phyloP scores from a whole-genome alignment of 331 rosid genomes.

The Acacia concinna region DNA sequence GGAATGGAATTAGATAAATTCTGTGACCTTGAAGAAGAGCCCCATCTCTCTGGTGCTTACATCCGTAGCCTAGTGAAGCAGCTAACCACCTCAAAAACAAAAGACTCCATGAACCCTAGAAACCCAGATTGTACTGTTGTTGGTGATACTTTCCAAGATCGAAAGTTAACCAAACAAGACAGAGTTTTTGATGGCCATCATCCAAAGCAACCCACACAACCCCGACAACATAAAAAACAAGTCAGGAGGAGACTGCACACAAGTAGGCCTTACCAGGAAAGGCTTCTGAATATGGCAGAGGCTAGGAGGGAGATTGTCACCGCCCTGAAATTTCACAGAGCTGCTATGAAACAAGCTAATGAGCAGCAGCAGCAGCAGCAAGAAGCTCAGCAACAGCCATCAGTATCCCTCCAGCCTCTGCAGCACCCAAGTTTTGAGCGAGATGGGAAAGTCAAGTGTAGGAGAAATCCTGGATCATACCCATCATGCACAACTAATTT shows the following conservation, averaged over 20 bases:
- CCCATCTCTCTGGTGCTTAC: slow-evolving; percentile 66
- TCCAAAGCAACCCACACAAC: slow-evolving; percentile 35
- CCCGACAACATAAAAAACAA: slow-evolving; percentile 56
- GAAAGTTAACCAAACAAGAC: slow-evolving; percentile 28
- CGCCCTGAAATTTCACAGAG: slow-evolving; percentile 85
- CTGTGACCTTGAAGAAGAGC: slow-evolving; percentile 41
- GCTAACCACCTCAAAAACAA: slow-evolving; percentile 53
- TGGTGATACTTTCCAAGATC: neutral
- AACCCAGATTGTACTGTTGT: slow-evolving; percentile 20
- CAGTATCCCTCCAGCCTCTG: slow-evolving; percentile 27
- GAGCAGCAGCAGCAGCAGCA: slow-evolving; percentile 39
- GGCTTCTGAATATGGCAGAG: slow-evolving; percentile 85
- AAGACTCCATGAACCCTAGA: slow-evolving; percentile 42
- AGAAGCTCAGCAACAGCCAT: slow-evolving; percentile 27
- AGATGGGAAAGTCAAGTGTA: slow-evolving; percentile 45
- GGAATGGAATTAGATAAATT: slow-evolving; percentile 45
- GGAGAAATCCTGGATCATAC: slow-evolving; percentile 50
- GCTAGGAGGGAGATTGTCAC: slow-evolving; percentile 85
- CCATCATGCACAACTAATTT: slow-evolving; percentile 41
- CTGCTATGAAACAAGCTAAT: slow-evolving; percentile 63
- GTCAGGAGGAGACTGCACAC: slow-evolving; percentile 72
- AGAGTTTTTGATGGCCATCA: slow-evolving; percentile 31
- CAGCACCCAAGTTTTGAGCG: slow-evolving; percentile 39
- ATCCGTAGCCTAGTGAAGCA: slow-evolving; percentile 65
- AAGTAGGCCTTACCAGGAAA: slow-evolving; percentile 69